These are phyloP conservation scores for Trebouxia sp. DNA, from an alignment of 139 green algal genomes.

Conservation along the genomic window DNA sequence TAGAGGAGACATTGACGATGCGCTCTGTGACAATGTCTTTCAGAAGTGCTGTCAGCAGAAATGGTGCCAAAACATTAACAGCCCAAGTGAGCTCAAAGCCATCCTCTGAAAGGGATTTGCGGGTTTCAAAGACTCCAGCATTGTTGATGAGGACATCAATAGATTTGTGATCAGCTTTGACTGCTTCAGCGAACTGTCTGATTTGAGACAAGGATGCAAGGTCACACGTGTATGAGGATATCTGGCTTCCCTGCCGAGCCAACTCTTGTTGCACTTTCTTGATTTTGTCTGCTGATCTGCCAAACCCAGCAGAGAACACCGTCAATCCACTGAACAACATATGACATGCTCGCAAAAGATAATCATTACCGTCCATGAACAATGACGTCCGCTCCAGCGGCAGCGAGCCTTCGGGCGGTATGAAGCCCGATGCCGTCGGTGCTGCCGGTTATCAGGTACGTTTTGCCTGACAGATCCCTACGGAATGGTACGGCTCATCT, in stretches of 20 bases:
- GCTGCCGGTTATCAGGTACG: conserved; percentile 56
- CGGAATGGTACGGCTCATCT: too few relatives aligned
- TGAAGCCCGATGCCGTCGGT: conserved; percentile 77
- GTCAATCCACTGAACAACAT: not conserved
- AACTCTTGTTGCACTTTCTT: conserved; percentile 25
- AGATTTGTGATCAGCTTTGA: conserved; percentile 23
- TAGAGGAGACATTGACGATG: conserved; percentile 64
- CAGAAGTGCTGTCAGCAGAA: conserved; percentile 60
- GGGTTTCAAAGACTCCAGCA: conserved; percentile 56
- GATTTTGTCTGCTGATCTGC: conserved; percentile 23
- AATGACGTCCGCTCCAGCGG: conserved; percentile 53
- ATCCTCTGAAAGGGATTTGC: conserved; percentile 46
- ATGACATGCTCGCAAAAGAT: not conserved
- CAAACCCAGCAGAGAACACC: not conserved
- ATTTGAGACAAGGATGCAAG: conserved; percentile 49
- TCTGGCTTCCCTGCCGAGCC: not conserved
- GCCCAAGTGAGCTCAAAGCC: conserved; percentile 72
- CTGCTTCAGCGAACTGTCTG: conserved; percentile 40
- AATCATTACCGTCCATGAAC: conserved; percentile 55
- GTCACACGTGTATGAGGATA: conserved; percentile 44
- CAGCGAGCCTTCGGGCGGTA: conserved; percentile 55
- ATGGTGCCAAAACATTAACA: conserved; percentile 75
- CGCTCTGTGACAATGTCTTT: conserved; percentile 43
- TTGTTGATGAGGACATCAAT: conserved; percentile 67
- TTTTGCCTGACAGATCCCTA: conserved; percentile 30